Base-by-base conservation (phyloP, 2,329 filamentous ascomycete species). In the Leptographium flavum region DNA sequence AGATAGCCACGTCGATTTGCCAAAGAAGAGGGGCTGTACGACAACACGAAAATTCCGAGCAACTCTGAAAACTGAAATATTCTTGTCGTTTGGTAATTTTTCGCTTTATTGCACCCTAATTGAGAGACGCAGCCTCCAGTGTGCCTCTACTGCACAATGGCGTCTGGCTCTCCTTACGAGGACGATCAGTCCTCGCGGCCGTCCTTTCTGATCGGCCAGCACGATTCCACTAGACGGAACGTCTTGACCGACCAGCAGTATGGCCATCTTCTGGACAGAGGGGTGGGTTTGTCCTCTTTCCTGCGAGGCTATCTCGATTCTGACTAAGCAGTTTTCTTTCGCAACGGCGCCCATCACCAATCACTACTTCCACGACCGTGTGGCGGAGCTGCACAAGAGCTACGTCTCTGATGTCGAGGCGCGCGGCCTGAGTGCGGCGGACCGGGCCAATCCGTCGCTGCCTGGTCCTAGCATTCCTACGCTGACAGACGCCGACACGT, bases 291-390 rank as follows among this genome's bases (percentile, higher is more conserved):
- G 15, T 31, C 30, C 22, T 15, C 39, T 39, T 27, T 28, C 19
- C 7, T 23, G 17, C 13, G 14, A n/a, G n/a, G n/a, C 9, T 8
- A 5, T 5, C 8, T 23, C 13, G n/a, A 2, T 11, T 4, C 23
- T 42, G 25, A 42, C 39, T 10, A 21, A 11, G 21, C 53, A 88
- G 83, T 86, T 90, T 66, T 76, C 81, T 57, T 85, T 87, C 67
- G 72, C 84, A 51, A 88, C 84, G 5, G 79, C 78, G 17, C 81
- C 83, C 42, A 80, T 93, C 58, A 90, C 84, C 33, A 92, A 83
- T 55, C 61, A 68, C 19, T 71, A 79, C 56, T 92, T 90, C 60
- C 79, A 79, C 50, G 67, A 75, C 25, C 73, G 83, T 46, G 77
- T 92, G 15, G 67, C 82, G 52, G 65, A 68, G 22, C 66, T 84